These are phyloP conservation scores for Pseudogymnoascus destructans DNA, from an alignment of 2,329 filamentous ascomycete species.

Conservation along the genomic window DNA sequence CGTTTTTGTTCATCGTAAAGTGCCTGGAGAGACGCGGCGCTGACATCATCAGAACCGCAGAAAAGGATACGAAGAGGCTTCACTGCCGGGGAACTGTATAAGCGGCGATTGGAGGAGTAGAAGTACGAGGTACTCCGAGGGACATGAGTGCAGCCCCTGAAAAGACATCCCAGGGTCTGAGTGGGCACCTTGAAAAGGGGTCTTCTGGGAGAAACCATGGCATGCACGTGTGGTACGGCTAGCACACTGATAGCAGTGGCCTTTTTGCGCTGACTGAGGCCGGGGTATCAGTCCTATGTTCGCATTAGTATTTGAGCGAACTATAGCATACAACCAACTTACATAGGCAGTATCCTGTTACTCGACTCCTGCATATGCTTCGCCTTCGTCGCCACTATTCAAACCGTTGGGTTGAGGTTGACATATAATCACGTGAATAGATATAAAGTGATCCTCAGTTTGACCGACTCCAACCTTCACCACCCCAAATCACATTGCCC, in stretches of 20 bases:
- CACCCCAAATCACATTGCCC: not conserved
- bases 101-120: not conserved
- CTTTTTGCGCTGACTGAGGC: not conserved
- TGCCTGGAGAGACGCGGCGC: constrained; percentile 60
- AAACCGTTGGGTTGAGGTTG: not conserved
- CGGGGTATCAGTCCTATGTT: not conserved
- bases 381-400: not conserved
- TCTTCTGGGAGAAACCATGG: not conserved
- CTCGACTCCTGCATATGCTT: not conserved
- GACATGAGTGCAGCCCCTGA: not conserved
- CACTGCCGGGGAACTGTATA: constrained; percentile 11
- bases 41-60: constrained; percentile 88
- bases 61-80: constrained; percentile 73
- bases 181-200: not conserved
- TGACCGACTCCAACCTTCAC: no score
- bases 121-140: not conserved
- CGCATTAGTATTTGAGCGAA: not conserved
- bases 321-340: not conserved
- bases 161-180: not conserved
- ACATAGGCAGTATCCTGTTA: not conserved
- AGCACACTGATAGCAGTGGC: not conserved
- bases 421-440: not conserved
- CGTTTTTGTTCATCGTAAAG: constrained; percentile 46
- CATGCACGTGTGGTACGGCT: no score
- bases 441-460: not conserved